Evolutionary conservation across 768 basidiomycete genomes (phyloP).

Genomic region (Calocybe indica): DNA sequence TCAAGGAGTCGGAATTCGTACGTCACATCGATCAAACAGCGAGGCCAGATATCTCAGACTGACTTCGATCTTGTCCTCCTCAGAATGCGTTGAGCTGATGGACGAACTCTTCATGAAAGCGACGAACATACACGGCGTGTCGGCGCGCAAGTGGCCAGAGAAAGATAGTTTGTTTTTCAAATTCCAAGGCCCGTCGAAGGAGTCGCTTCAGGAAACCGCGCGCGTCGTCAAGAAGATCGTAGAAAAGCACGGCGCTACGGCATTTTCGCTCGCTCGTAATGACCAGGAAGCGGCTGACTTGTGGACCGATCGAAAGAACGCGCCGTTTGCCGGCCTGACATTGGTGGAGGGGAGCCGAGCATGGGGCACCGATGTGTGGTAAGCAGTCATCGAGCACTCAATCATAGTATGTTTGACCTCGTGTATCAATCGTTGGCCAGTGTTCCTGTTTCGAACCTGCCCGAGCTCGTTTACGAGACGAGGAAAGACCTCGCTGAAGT

Average conservation of each 20-base stretch:
- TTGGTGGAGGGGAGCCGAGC: slow-evolving; percentile 49
- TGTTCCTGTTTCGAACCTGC: slow-evolving; percentile 61
- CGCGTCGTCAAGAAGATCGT: slow-evolving; percentile 51
- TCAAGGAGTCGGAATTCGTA: slow-evolving; percentile 72
- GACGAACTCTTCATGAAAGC: slow-evolving; percentile 68
- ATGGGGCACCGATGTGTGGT: slow-evolving; percentile 80
- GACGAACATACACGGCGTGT: slow-evolving; percentile 50
- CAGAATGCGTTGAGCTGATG: slow-evolving; percentile 82
- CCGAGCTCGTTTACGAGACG: slow-evolving; percentile 61
- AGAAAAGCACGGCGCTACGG: slow-evolving; percentile 59
- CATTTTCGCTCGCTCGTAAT: slow-evolving; percentile 58
- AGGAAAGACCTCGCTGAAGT: slow-evolving; percentile 57
- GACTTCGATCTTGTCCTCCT: background rate
- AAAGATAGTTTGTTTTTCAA: slow-evolving; percentile 81
- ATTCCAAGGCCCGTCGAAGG: slow-evolving; percentile 65
- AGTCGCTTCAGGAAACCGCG: slow-evolving; percentile 57
- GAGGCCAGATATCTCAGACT: background rate
- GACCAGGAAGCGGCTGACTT: slow-evolving; percentile 63
- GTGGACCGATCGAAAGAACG: slow-evolving; percentile 75
- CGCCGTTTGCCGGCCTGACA: slow-evolving; percentile 49
- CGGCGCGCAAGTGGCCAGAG: slow-evolving; percentile 50
- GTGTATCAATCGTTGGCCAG: slow-evolving; percentile 12
- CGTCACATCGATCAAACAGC: slow-evolving; percentile 17
- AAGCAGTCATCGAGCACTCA: slow-evolving; percentile 1
- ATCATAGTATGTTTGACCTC: background rate